These are phyloP conservation scores for Isatis tinctoria DNA, from an alignment of 345 rosid species.

Conservation along the genomic window DNA sequence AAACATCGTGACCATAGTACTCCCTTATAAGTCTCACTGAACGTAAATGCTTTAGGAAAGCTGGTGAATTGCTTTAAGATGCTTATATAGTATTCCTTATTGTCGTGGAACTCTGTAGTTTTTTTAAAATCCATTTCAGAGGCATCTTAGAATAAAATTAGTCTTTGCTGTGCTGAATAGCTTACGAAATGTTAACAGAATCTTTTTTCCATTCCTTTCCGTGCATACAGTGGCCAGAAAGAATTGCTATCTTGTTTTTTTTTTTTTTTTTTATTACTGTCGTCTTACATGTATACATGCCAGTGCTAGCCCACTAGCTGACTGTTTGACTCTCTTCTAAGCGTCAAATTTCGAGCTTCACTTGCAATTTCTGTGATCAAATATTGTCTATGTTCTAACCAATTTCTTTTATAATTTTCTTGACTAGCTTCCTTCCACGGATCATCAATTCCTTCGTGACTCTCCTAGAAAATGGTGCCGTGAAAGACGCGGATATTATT, in stretches of 20 bases:
- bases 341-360: neutral
- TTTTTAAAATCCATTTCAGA: neutral
- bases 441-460: constrained; percentile 51
- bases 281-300: neutral
- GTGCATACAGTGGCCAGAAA: neutral
- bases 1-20: neutral
- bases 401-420: constrained; percentile 16
- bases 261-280: neutral
- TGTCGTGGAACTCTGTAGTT: neutral
- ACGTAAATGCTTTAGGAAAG: neutral
- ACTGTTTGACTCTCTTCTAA: neutral
- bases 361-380: neutral
- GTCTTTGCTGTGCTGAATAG: neutral
- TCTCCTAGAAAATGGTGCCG: constrained; percentile 75
- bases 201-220: neutral
- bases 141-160: neutral
- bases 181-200: neutral
- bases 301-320: neutral
- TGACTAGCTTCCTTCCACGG: constrained; percentile 60
- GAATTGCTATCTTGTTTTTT: neutral
- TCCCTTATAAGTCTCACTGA: neutral
- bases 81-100: neutral
- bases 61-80: constrained; percentile 1
- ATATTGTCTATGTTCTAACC: constrained; percentile 3
- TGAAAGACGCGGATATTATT: constrained; percentile 81